Evolutionary conservation across 2,329 filamentous ascomycete species (phyloP).

Genomic region (Scolecobasidium constrictum): DNA sequence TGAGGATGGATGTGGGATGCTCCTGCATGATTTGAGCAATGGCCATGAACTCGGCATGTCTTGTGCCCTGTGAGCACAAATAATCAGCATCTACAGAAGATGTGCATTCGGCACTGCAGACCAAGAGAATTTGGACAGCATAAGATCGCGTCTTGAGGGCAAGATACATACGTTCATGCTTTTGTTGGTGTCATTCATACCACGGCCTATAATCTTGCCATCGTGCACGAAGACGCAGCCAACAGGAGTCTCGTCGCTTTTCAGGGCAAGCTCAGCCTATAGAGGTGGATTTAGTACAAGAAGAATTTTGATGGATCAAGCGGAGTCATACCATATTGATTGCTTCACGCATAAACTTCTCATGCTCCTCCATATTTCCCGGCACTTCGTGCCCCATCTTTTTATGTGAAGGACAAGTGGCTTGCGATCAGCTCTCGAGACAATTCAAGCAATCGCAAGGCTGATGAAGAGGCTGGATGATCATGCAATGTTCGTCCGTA

Average conservation of each 20-base stretch:
- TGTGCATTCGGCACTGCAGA: too few relatives aligned
- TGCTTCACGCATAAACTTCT: conserved; percentile 71
- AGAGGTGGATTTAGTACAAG: conserved; percentile 3
- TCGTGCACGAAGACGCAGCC: conserved; percentile 87
- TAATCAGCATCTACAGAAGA: background rate
- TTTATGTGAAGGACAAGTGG: too few relatives aligned
- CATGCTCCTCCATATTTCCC: conserved; percentile 25
- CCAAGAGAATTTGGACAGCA: too few relatives aligned
- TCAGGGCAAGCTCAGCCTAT: conserved; percentile 75
- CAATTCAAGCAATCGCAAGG: too few relatives aligned
- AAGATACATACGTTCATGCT: conserved; percentile 58
- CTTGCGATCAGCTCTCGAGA: too few relatives aligned
- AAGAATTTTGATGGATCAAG: background rate
- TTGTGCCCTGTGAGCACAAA: conserved; percentile 56
- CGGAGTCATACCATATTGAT: conserved; percentile 60
- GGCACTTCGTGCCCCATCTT: conserved; percentile 1
- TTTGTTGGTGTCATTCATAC: conserved; percentile 95
- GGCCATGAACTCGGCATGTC: conserved; percentile 92
- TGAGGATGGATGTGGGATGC: conserved; percentile 58
- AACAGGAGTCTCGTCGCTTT: conserved; percentile 85
- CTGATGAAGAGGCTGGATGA: too few relatives aligned
- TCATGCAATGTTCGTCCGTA: too few relatives aligned
- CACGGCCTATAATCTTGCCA: conserved; percentile 68
- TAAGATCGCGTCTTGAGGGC: too few relatives aligned
- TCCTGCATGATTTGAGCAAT: conserved; percentile 54